Base-by-base conservation (phyloP, 257 asterid species). In the Hygrophila difformis region DNA sequence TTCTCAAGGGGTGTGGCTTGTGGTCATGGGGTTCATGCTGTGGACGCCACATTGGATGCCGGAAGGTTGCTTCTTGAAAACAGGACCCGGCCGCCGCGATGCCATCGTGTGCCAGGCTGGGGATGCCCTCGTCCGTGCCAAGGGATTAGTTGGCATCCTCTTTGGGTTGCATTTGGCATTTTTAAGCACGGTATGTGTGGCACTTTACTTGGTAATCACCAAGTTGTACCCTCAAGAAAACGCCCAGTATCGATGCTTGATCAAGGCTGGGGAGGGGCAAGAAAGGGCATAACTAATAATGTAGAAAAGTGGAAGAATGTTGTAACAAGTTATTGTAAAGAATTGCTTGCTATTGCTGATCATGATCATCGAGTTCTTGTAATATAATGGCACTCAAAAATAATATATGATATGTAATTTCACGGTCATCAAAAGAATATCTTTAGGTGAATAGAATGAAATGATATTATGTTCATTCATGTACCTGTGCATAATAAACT, bases 1-100 rank as follows among this genome's bases (percentile, higher is more conserved):
- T 18, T 62, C 80, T n/a, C 86, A 80, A 57, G 95, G 97, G 5
- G 61, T 83, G 42, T 87, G 97, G 97, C 68, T 87, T 1, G 51
- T 76, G 9, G 93, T 74, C 2, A 73, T 63, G 41, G 95, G 97
- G 6, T 1, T 76, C 3, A 75, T 87, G 97, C 55, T 83, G 13
- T 83, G 97, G 97, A 80, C 80, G 2, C 85, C 93, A 6, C 31
- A 35, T 13, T 56, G 68, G 44, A 35, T 71, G 37, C 77, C 93
- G 0, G 56, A 65, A 39, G 91, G 82, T 0, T 83, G 81, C 44
- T 75, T 34, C 44, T 16, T 78, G 58, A 76, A 58, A 54, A 5
- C 71, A 18, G 83, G 59, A 19, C 15, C 26, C 0, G 83, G 76
- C 0, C 93, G 76, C 0, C 93, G 72, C 0, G 64, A 55, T 14